Evolutionary conservation across 2,329 filamentous ascomycete species (phyloP).

Genomic region (Phoma sp.): DNA sequence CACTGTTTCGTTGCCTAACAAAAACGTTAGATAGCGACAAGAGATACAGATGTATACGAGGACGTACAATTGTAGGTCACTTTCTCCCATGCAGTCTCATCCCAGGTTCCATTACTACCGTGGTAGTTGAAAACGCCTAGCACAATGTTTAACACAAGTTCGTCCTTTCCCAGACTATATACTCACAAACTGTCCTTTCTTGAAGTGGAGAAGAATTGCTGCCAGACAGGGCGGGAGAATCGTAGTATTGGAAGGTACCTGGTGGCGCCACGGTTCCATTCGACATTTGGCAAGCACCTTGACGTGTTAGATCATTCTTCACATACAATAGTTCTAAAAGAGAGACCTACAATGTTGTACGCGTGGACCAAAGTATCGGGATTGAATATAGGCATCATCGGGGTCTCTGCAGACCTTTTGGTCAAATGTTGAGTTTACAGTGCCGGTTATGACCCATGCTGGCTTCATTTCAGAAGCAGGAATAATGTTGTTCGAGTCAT

Average conservation of each 20-base stretch:
- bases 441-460: conserved; percentile 13
- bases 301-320: neutral
- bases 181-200: neutral
- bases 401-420: conserved; percentile 14
- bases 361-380: neutral
- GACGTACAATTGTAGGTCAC: neutral
- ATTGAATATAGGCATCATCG: neutral
- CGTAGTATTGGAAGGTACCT: neutral
- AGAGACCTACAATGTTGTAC: neutral
- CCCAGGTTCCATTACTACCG: conserved; percentile 6
- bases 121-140: conserved; percentile 15
- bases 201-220: neutral
- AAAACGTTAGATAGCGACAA: neutral
- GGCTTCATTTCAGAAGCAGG: conserved; percentile 23
- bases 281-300: conserved; percentile 30
- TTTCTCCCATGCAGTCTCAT: neutral
- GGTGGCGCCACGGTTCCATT: conserved; percentile 28
- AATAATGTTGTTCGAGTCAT: conserved; percentile 35
- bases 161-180: neutral
- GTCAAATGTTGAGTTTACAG: conserved; percentile 22
- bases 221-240: neutral
- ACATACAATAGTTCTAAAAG: neutral
- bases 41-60: neutral
- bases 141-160: neutral
- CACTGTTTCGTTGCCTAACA: conserved; percentile 24